Base-by-base conservation (phyloP, 108 stramenopile genomes). In the Fragilariopsis cylindrus region DNA sequence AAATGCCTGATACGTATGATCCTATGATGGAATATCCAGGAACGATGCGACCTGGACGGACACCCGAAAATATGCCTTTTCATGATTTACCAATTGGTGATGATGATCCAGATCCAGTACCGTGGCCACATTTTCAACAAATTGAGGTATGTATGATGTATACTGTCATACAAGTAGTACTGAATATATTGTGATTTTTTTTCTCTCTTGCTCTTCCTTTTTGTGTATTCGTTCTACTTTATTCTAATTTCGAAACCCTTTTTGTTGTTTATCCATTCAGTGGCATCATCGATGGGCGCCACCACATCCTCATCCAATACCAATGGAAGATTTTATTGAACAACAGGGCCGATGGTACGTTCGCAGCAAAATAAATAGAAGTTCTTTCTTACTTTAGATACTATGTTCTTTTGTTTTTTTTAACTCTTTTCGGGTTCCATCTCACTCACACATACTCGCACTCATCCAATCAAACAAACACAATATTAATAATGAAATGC, bases 1-100 rank as follows among this genome's bases (percentile, higher is more conserved):
- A 67, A 50, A 72, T 90, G 19, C 94, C 94, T 0, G 75, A 84
- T 9, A 84, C 94, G 4, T 95, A 95, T 63, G 89, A 90, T 67
- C 94, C 94, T 56, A 95, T 92, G 90, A 92, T 95, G 87, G 94
- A 95, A 73, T 95, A 89, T 81, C 94, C 94, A n/a, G 94, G 94
- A 50, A 95, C 94, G 41, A 93, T 95, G 94, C 85, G 94, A 16
- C 94, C 94, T 7, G 94, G 94, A 9, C 82, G 86, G 0, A 93
- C 92, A 3, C 90, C 90, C 0, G 90, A 92, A 70, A 93, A 93
- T 68, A 87, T 89, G 82, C 94, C 94, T 39, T 93, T 87, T 77
- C 87, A 90, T 58, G 90, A 92, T 78, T 81, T 95, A 16, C 94
- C 94, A 3, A 81, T 95, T 53, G 88, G 60, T 9, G 76, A 92